These are phyloP conservation scores for Diospyros kaki DNA, from an alignment of 148 eudicot genomes.

Conservation along the genomic window DNA sequence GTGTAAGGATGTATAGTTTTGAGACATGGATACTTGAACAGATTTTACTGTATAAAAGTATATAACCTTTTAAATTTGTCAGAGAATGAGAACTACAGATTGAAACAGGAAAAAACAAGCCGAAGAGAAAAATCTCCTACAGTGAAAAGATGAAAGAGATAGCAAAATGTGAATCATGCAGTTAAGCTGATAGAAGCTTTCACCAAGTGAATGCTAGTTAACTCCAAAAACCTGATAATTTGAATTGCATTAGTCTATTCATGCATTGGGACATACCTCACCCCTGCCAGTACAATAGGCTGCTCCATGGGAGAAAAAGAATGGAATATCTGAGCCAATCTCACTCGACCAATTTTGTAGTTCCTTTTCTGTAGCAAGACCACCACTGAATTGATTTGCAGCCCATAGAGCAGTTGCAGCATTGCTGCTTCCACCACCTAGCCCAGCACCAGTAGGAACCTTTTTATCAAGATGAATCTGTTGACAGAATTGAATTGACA, in stretches of 20 bases:
- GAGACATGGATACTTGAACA: too few species aligned
- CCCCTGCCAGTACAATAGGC: slow-evolving; percentile 98
- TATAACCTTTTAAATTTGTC: too few species aligned
- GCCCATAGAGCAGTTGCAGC: slow-evolving; percentile 99
- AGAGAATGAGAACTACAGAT: too few species aligned
- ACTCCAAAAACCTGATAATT: slow-evolving; percentile 1
- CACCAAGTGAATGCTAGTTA: background rate
- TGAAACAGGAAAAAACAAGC: too few species aligned
- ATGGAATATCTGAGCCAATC: slow-evolving; percentile 96
- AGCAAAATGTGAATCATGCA: too few species aligned
- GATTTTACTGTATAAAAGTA: too few species aligned
- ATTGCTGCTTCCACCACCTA: slow-evolving; percentile 97
- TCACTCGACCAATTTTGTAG: slow-evolving; percentile 96
- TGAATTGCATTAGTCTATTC: background rate
- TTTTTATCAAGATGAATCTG: slow-evolving; percentile 95
- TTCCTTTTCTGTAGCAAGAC: slow-evolving; percentile 77
- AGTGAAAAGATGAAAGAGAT: too few species aligned
- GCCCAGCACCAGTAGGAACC: slow-evolving; percentile 98
- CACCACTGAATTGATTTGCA: slow-evolving; percentile 85
- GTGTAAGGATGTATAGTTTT: too few species aligned
- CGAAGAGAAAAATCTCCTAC: too few species aligned
- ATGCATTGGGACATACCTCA: slow-evolving; percentile 52
- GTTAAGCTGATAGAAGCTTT: background rate
- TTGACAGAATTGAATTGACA: slow-evolving; percentile 9
- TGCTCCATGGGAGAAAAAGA: slow-evolving; percentile 91